Percentiles rank a stretch among this genome's conserved stretches.
phyloP scores from a whole-genome alignment of 768 basidiomycete species.

The Trametes cingulata region DNA sequence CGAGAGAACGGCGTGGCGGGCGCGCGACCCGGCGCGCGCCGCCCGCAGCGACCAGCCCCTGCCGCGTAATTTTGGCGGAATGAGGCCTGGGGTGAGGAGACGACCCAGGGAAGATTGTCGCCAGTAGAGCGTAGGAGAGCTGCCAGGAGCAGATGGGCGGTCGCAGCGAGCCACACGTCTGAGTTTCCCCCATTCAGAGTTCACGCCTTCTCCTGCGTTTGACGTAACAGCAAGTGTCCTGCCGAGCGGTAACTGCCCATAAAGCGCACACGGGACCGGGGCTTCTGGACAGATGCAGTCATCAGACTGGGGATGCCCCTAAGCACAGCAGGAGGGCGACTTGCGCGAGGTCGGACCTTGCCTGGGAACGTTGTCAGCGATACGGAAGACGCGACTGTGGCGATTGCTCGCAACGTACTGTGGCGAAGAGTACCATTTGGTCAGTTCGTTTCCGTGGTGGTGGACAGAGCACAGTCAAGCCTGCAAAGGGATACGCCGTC shows the following conservation, averaged over 20 bases:
- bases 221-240: slow-evolving; percentile 16
- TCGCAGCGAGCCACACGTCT: slow-evolving; percentile 5
- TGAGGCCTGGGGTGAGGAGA: not conserved
- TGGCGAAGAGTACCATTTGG: slow-evolving; percentile 2
- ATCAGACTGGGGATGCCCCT: slow-evolving; percentile 5
- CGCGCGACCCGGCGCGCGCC: slow-evolving; percentile 10
- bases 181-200: slow-evolving; percentile 5
- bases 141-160: slow-evolving; percentile 1
- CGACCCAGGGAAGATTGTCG: slow-evolving; percentile 5
- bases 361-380: slow-evolving; percentile 8
- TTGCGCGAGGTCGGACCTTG: slow-evolving; percentile 11
- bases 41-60: not conserved
- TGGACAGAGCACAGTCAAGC: not conserved
- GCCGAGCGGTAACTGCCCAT: slow-evolving; percentile 7
- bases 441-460: slow-evolving; percentile 7
- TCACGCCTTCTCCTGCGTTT: slow-evolving; percentile 10
- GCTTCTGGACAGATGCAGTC: not conserved
- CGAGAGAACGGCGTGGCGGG: slow-evolving; percentile 12
- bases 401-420: slow-evolving; percentile 1
- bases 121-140: slow-evolving; percentile 1
- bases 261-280: slow-evolving; percentile 11
- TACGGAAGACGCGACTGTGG: not conserved
- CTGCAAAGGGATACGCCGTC: not conserved
- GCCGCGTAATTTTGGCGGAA: not conserved
- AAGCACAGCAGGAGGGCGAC: not conserved